A percentile compares a stretch with the other conserved stretches of the same genome.
These are phyloP conservation scores for Termitomyces eurrhizus DNA, from an alignment of 768 basidiomycete genomes.

Conservation along the genomic window DNA sequence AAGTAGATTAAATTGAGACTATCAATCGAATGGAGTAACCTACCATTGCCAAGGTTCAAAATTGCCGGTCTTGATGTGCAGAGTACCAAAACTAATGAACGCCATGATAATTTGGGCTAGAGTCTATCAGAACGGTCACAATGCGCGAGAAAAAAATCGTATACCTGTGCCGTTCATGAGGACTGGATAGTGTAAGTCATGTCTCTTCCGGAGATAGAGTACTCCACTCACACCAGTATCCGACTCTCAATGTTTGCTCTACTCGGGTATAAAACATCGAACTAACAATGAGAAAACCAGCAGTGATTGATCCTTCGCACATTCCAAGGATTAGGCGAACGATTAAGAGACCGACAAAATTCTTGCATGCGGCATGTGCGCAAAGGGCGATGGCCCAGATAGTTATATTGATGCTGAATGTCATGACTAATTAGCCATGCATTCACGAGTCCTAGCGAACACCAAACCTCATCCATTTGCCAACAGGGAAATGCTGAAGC, in stretches of 20 bases:
- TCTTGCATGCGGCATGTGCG: conserved; percentile 66
- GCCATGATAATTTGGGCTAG: conserved; percentile 70
- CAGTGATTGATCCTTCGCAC: conserved; percentile 70
- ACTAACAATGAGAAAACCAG: conserved; percentile 73
- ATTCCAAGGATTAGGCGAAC: conserved; percentile 65
- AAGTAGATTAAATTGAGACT: not conserved
- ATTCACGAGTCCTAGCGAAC: not conserved
- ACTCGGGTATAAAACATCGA: conserved; percentile 76
- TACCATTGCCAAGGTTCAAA: conserved; percentile 78
- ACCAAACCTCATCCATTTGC: conserved; percentile 74
- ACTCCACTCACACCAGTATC: conserved; percentile 66
- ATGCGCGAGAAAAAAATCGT: not conserved
- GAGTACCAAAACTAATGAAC: conserved; percentile 60
- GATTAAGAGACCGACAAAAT: conserved; percentile 60
- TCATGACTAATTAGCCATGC: not conserved
- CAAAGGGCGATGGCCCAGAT: conserved; percentile 61
- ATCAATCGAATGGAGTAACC: not conserved
- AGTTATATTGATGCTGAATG: conserved; percentile 57
- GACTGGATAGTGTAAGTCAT: conserved; percentile 31
- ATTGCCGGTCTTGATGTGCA: conserved; percentile 52
- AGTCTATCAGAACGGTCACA: not conserved
- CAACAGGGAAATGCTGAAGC: conserved; percentile 70
- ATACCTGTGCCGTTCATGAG: conserved; percentile 73
- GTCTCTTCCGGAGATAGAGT: not conserved
- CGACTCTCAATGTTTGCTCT: conserved; percentile 66